Conservation (phyloP, 805 yeast species). For the Nakazawaea anatomiae region DNA sequence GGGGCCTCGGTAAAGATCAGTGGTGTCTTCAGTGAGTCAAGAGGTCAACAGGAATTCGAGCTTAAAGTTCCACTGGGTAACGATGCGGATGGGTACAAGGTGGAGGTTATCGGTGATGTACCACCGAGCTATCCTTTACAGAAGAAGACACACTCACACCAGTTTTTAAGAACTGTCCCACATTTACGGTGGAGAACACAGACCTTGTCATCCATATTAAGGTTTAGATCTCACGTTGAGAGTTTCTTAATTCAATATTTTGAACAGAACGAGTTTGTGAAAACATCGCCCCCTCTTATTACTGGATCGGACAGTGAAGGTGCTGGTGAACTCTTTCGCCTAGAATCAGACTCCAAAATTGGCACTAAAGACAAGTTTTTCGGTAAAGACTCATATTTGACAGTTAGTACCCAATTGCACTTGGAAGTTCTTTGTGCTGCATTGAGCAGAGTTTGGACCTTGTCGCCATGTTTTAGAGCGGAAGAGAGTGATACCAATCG, state of each 20-base stretch:
- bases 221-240: conserved; percentile 71
- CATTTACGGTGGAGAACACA: conserved; percentile 70
- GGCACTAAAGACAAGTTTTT: conserved; percentile 38
- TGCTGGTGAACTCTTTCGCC: conserved; percentile 82
- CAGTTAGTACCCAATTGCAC: conserved; percentile 92
- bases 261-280: conserved; percentile 46
- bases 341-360: conserved; percentile 35
- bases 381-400: conserved; percentile 61
- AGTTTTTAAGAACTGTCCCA: conserved; percentile 67
- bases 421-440: conserved; percentile 76
- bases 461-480: conserved; percentile 91
- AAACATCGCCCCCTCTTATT: conserved; percentile 80
- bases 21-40: conserved; percentile 34
- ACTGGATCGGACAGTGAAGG: conserved; percentile 96
- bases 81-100: conserved; percentile 24
- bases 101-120: conserved; percentile 56
- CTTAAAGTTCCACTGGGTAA: conserved; percentile 17
- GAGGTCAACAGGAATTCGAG: conserved; percentile 51
- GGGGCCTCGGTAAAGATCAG: conserved; percentile 30
- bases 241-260: conserved; percentile 48
- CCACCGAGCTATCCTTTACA: conserved; percentile 72
- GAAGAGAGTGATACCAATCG: conserved; percentile 88
- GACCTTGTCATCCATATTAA: conserved; percentile 56
- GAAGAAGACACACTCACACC: conserved; percentile 65
- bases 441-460: conserved; percentile 75